These are phyloP conservation scores for Neophaeococcomyces aloes DNA, from an alignment of 2,329 filamentous ascomycete species.

Conservation along the genomic window DNA sequence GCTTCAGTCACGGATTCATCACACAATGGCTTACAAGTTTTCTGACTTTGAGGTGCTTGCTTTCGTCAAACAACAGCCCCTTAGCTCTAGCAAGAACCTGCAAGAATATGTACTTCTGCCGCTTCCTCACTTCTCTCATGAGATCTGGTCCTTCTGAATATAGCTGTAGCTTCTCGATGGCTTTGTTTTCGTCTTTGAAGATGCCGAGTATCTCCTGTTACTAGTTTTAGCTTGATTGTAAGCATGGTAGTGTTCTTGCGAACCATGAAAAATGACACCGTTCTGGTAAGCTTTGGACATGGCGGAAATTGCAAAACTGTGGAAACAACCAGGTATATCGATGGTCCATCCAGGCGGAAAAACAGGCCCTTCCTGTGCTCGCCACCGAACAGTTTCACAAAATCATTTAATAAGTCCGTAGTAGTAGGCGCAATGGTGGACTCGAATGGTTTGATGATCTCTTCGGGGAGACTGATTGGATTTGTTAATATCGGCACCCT, in stretches of 20 bases:
- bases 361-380: background rate
- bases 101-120: background rate
- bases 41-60: background rate
- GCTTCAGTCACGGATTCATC: no score
- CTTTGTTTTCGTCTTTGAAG: background rate
- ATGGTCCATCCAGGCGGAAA: constrained; percentile 12
- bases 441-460: background rate
- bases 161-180: background rate
- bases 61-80: background rate
- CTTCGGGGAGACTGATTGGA: background rate
- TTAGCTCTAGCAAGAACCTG: background rate
- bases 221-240: background rate
- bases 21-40: background rate
- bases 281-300: constrained; percentile 11
- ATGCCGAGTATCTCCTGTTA: background rate
- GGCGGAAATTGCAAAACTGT: constrained; percentile 14
- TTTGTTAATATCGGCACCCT: no score
- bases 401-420: background rate
- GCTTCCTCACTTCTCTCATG: background rate
- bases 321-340: constrained; percentile 11
- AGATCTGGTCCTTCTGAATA: background rate
- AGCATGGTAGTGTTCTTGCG: background rate
- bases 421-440: background rate
- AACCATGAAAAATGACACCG: constrained; percentile 16
- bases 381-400: constrained; percentile 1